phyloP scores from a whole-genome alignment of 2,329 filamentous ascomycete species.

The Hypoxylon sp. region DNA sequence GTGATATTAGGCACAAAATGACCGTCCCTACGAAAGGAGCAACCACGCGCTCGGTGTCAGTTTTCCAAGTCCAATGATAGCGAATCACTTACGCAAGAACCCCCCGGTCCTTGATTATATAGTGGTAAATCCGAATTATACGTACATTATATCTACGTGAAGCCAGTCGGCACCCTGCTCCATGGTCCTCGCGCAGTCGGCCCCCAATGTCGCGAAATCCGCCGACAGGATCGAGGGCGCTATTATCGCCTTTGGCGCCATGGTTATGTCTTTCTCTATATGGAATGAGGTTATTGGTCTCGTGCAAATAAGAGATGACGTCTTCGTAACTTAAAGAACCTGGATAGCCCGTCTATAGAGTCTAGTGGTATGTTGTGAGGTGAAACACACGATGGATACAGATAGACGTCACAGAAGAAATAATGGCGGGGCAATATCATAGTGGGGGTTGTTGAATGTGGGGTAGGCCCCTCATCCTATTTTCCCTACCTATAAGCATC shows the following conservation, averaged over 20 bases:
- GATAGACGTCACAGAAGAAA: slow-evolving; percentile 48
- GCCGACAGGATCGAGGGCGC: slow-evolving; percentile 98
- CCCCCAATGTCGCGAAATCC: slow-evolving; percentile 91
- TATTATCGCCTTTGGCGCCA: slow-evolving; percentile 94
- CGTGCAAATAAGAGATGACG: slow-evolving; percentile 11
- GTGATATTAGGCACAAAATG: slow-evolving; percentile 99
- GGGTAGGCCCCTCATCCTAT: slow-evolving; percentile 16
- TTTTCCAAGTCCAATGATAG: background rate
- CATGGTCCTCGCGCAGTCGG: slow-evolving; percentile 89
- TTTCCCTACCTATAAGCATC: background rate
- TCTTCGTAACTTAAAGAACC: slow-evolving; percentile 23
- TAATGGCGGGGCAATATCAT: slow-evolving; percentile 24
- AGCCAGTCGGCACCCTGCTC: slow-evolving; percentile 90
- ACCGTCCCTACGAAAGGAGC: slow-evolving; percentile 78
- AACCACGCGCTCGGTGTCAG: background rate
- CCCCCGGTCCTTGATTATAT: background rate
- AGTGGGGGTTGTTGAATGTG: slow-evolving; percentile 34
- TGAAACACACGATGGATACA: slow-evolving; percentile 10
- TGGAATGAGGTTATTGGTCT: background rate
- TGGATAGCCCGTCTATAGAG: slow-evolving; percentile 4
- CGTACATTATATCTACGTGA: slow-evolving; percentile 90
- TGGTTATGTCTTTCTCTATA: slow-evolving; percentile 57
- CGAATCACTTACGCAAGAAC: background rate
- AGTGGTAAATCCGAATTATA: slow-evolving; percentile 15
- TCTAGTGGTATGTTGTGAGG: background rate